Evolutionary conservation across 805 yeast genomes (phyloP).

Genomic region (Saccharomycopsis lassenensis): DNA sequence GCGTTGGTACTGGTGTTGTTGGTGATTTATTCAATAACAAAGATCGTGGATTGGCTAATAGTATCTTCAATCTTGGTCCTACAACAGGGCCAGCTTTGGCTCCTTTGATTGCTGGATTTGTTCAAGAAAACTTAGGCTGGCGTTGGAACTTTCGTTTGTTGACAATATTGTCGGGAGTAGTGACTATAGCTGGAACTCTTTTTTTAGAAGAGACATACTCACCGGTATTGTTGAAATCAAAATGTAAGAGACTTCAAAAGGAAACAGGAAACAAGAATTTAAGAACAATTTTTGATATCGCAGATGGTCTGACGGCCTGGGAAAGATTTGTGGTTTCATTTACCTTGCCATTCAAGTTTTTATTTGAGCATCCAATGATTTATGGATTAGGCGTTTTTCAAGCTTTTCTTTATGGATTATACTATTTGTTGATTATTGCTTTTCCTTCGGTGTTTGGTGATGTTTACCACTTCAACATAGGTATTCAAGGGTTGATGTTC

Average conservation of each 20-base stretch:
- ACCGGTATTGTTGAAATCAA: slow-evolving; percentile 37
- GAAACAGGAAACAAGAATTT: slow-evolving; percentile 44
- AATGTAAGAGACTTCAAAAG: slow-evolving; percentile 37
- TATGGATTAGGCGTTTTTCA: slow-evolving; percentile 48
- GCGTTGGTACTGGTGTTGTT: slow-evolving; percentile 58
- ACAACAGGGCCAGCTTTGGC: slow-evolving; percentile 50
- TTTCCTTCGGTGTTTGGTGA: slow-evolving; percentile 42
- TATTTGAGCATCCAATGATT: slow-evolving; percentile 51
- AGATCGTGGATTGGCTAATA: slow-evolving; percentile 45
- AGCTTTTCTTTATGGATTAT: slow-evolving; percentile 57
- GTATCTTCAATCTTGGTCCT: slow-evolving; percentile 39
- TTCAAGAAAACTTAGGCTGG: slow-evolving; percentile 42
- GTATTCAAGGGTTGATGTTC: slow-evolving; percentile 48
- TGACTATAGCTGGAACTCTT: slow-evolving; percentile 33
- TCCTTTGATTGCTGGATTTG: slow-evolving; percentile 46
- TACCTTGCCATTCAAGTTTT: slow-evolving; percentile 34
- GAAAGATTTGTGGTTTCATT: neutral
- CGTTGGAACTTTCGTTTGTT: slow-evolving; percentile 53
- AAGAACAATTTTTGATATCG: slow-evolving; percentile 49
- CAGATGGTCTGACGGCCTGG: slow-evolving; percentile 36
- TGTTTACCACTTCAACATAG: slow-evolving; percentile 35
- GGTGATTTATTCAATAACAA: slow-evolving; percentile 48
- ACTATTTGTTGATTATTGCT: slow-evolving; percentile 50
- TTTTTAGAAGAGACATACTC: slow-evolving; percentile 48
- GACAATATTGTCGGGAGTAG: slow-evolving; percentile 39